Percentiles rank a stretch among this genome's conserved stretches.
These are phyloP conservation scores for Sechiopsis laciniata DNA, from an alignment of 306 rosid genomes.

Conservation along the genomic window DNA sequence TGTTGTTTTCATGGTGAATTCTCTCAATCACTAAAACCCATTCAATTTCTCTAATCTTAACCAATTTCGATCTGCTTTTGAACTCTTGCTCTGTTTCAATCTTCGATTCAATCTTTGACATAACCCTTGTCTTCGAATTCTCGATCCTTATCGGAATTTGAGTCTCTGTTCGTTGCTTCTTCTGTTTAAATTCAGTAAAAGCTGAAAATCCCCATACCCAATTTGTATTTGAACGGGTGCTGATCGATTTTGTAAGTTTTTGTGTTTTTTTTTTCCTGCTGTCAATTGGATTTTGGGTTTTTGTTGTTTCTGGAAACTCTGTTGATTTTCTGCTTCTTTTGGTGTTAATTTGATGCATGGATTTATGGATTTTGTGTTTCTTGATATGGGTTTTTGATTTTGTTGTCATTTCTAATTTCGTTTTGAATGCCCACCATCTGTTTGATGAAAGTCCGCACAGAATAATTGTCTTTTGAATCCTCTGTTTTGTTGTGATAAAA, in stretches of 20 bases:
- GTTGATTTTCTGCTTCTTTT: constrained; percentile 22
- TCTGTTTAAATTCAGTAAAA: constrained; percentile 10
- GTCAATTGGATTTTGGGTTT: constrained; percentile 18
- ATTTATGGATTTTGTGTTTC: constrained; percentile 24
- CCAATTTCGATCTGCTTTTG: constrained; percentile 31
- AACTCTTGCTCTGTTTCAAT: constrained; percentile 27
- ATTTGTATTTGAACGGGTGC: constrained; percentile 29
- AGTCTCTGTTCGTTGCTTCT: constrained; percentile 12
- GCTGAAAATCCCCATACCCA: neutral
- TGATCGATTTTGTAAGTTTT: constrained; percentile 22
- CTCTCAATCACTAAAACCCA: constrained; percentile 32
- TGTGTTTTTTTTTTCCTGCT: constrained; percentile 7
- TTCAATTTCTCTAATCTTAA: constrained; percentile 42
- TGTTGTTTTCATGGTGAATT: constrained; percentile 52
- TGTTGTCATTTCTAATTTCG: neutral
- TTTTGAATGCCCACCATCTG: constrained; percentile 7
- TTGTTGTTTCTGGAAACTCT: constrained; percentile 10
- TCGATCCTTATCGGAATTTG: constrained; percentile 17
- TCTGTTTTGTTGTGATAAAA: constrained; percentile 9
- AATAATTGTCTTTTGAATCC: constrained; percentile 1
- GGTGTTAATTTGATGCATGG: constrained; percentile 22
- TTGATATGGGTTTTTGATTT: constrained; percentile 30
- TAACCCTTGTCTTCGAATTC: constrained; percentile 28
- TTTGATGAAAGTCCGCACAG: constrained; percentile 14
- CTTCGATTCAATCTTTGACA: constrained; percentile 27